A percentile compares a stretch with the other conserved stretches of the same genome.
Conservation (phyloP, 176 grass and related monocot species). For the Otatea glauca region DNA sequence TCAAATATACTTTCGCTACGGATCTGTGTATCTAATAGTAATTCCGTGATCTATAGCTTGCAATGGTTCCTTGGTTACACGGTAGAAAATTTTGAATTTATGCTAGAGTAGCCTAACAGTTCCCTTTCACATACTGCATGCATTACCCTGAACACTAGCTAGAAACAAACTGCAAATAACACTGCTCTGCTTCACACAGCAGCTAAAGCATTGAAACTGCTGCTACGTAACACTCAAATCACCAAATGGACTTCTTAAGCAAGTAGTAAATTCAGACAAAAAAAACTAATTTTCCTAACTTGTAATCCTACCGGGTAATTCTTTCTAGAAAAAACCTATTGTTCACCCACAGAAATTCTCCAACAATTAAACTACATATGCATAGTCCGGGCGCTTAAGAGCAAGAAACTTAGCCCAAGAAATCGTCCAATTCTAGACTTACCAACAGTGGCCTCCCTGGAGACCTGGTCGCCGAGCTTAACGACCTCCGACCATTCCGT, state of each 20-base stretch:
- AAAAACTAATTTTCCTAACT: background rate
- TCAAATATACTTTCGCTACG: too few relatives aligned
- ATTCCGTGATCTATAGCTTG: too few relatives aligned
- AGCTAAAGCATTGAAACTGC: background rate
- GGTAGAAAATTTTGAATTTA: too few relatives aligned
- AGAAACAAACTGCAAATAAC: background rate
- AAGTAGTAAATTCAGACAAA: background rate
- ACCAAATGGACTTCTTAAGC: background rate
- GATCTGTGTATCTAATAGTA: too few relatives aligned
- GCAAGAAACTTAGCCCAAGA: background rate
- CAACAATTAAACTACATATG: background rate
- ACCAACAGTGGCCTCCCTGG: conserved; percentile 86
- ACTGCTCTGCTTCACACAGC: background rate
- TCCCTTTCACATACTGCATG: background rate
- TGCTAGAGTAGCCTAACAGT: too few relatives aligned
- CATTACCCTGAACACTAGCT: background rate
- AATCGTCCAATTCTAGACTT: conserved; percentile 26
- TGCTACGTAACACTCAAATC: background rate
- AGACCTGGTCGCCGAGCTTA: conserved; percentile 70
- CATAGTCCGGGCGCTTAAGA: background rate
- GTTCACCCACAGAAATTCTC: background rate
- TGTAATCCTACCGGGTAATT: background rate
- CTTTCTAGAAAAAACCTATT: background rate
- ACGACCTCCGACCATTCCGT: conserved; percentile 80
- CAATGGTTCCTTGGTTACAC: too few relatives aligned